Evolutionary conservation across 2,329 filamentous ascomycete species (phyloP).

Genomic region (Fusarium siculi): DNA sequence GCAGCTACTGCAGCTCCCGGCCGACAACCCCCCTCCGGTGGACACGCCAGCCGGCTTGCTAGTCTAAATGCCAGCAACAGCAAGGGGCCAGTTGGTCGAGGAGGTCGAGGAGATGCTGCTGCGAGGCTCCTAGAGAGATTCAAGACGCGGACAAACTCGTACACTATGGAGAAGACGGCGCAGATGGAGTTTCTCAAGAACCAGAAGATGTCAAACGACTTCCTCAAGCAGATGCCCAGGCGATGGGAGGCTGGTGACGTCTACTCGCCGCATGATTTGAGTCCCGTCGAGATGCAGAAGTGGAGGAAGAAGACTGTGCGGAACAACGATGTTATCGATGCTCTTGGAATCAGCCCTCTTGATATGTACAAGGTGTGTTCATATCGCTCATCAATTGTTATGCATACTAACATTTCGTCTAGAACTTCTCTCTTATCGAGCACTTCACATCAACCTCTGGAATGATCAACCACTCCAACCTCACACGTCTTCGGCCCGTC

Average conservation of each 20-base stretch:
- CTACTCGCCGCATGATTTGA: conserved; percentile 90
- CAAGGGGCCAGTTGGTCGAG: not conserved
- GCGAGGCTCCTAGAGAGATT: conserved; percentile 44
- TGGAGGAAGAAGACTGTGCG: conserved; percentile 73
- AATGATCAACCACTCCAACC: conserved; percentile 79
- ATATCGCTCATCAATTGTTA: not conserved
- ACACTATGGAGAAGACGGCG: conserved; percentile 44
- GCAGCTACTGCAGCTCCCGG: conserved; percentile 41
- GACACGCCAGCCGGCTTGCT: conserved; percentile 35
- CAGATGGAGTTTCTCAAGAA: conserved; percentile 53
- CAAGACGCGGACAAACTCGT: conserved; percentile 34
- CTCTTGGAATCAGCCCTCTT: conserved; percentile 81
- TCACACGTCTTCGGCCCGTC: conserved; percentile 83
- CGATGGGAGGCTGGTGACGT: conserved; percentile 83
- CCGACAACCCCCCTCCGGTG: not conserved
- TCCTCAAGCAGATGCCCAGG: conserved; percentile 73
- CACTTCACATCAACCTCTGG: conserved; percentile 89
- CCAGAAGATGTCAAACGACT: conserved; percentile 59
- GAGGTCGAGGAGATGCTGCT: conserved; percentile 44
- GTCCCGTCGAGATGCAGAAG: conserved; percentile 80
- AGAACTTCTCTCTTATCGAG: conserved; percentile 94
- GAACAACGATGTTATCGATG: conserved; percentile 79
- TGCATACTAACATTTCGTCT: conserved; percentile 5
- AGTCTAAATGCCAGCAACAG: conserved; percentile 36
- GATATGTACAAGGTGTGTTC: conserved; percentile 84